Conservation (phyloP, 1,284 basidiomycete species). For the Hypsizygus ulmarius region DNA sequence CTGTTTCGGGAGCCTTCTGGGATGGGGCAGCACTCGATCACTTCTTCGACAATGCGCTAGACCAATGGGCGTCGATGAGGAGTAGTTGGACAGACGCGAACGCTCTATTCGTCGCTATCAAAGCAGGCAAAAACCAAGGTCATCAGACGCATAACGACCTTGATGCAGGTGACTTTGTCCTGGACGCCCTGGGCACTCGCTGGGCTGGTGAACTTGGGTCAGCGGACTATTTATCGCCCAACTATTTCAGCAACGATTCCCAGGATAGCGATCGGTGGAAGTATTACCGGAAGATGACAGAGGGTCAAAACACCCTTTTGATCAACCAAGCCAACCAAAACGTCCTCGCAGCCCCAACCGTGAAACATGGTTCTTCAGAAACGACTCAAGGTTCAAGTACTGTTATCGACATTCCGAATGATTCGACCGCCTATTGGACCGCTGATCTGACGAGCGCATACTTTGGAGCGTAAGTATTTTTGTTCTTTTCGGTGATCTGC, state of each 20-base stretch:
- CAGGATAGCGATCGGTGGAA: conserved; percentile 77
- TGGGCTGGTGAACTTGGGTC: conserved; percentile 97
- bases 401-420: conserved; percentile 54
- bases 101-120: conserved; percentile 85
- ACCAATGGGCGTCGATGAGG: conserved; percentile 90
- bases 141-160: conserved; percentile 95
- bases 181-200: conserved; percentile 92
- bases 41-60: conserved; percentile 68
- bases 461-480: conserved; percentile 61
- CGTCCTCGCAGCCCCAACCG: conserved; percentile 66
- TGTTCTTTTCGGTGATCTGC: conserved; percentile 8
- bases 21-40: conserved; percentile 80
- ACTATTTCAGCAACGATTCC: conserved; percentile 72
- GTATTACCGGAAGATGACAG: conserved; percentile 95
- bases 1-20: conserved; percentile 88
- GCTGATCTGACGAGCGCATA: conserved; percentile 84
- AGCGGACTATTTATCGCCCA: conserved; percentile 72
- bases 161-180: conserved; percentile 90
- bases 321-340: conserved; percentile 82
- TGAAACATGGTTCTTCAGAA: conserved; percentile 53
- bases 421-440: conserved; percentile 83
- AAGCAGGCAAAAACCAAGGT: conserved; percentile 73
- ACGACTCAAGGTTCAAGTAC: conserved; percentile 82
- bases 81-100: conserved; percentile 89
- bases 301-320: conserved; percentile 95